A percentile compares a stretch with the other conserved stretches of the same genome.
phyloP scores from a whole-genome alignment of 139 green algal species.

The Haematococcus sp. region DNA sequence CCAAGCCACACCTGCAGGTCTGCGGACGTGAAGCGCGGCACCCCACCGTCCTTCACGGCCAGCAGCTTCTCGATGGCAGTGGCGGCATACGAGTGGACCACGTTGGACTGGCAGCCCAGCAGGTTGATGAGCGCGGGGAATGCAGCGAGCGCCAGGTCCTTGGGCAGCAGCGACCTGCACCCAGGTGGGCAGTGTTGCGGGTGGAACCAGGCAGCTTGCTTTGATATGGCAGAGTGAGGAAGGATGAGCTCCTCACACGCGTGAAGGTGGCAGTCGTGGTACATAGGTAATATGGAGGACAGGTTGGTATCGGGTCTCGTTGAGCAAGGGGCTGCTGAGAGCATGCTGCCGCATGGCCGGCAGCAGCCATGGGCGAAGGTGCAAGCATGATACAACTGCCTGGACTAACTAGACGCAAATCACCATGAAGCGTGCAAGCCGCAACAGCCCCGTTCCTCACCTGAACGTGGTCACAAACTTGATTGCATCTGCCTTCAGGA shows the following conservation, averaged over 20 bases:
- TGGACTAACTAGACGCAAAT: too few species aligned
- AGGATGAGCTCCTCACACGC: too few species aligned
- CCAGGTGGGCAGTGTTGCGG: neutral
- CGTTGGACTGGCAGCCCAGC: conserved; percentile 72
- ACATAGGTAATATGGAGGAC: too few species aligned
- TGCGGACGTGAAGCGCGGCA: conserved; percentile 51
- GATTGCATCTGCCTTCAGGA: conserved; percentile 94
- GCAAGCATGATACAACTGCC: too few species aligned
- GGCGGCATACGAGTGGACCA: conserved; percentile 97
- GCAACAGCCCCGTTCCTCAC: conserved; percentile 9
- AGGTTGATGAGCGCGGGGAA: conserved; percentile 68
- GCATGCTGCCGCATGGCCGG: too few species aligned
- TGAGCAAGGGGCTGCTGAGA: too few species aligned
- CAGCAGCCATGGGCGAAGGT: too few species aligned
- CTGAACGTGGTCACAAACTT: conserved; percentile 96
- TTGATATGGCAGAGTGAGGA: too few species aligned
- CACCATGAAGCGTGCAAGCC: neutral
- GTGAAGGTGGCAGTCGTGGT: too few species aligned
- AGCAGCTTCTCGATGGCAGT: conserved; percentile 88
- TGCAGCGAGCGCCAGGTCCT: conserved; percentile 55
- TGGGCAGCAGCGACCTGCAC: conserved; percentile 77
- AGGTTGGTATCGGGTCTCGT: too few species aligned
- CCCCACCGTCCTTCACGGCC: conserved; percentile 46
- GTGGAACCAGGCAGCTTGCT: neutral
- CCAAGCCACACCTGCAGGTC: conserved; percentile 55